Evolutionary conservation across 306 rosid species (phyloP).

Genomic region (Prunus fruticosa): DNA sequence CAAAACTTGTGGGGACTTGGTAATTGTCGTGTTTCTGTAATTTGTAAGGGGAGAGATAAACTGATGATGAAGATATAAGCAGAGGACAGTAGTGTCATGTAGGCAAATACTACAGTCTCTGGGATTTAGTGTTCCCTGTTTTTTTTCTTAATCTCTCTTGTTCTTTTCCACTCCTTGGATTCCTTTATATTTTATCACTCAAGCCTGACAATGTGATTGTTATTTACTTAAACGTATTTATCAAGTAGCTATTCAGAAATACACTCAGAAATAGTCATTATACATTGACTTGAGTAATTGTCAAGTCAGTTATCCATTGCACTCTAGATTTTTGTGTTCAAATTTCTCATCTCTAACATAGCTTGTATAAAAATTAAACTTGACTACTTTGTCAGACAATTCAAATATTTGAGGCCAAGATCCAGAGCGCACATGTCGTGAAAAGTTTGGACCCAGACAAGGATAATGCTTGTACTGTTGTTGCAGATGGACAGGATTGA

Average conservation of each 20-base stretch:
- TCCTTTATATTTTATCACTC: neutral
- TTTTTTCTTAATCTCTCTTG: neutral
- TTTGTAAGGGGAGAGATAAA: neutral
- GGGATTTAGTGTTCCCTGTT: conserved; percentile 23
- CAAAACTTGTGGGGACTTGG: conserved; percentile 47
- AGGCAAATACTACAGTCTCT: conserved; percentile 14
- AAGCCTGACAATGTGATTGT: neutral
- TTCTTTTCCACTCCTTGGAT: conserved; percentile 3
- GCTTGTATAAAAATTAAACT: too few species aligned
- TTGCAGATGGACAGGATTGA: too few species aligned
- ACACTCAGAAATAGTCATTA: too few species aligned
- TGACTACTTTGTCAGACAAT: neutral
- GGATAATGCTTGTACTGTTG: too few species aligned
- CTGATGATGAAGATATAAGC: neutral
- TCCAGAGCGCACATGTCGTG: conserved; percentile 27
- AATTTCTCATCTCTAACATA: too few species aligned
- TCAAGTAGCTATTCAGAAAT: too few species aligned
- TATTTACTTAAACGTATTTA: too few species aligned
- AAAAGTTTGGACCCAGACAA: neutral
- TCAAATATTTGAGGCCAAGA: conserved; percentile 18
- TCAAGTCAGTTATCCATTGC: too few species aligned
- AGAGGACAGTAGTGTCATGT: conserved; percentile 14
- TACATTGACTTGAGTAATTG: too few species aligned
- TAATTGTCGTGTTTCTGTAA: conserved; percentile 36
- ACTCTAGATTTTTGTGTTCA: too few species aligned